Evolutionary conservation across 2,329 filamentous ascomycete genomes (phyloP).

Genomic region (Rhytidhysteron rufulum): DNA sequence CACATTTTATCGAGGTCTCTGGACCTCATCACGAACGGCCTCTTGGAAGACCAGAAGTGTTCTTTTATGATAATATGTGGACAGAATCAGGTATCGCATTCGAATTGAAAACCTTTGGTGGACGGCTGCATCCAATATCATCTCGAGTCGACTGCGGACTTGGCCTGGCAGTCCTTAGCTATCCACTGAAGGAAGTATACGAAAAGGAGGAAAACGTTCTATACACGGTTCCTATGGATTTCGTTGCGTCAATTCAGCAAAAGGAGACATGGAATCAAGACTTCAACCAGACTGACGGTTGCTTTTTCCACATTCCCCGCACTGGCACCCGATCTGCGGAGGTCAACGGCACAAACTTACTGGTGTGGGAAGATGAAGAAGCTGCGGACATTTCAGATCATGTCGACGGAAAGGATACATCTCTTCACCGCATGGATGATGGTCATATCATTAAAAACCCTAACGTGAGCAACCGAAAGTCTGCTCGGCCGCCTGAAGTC

Average conservation of each 20-base stretch:
- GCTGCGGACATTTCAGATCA: conserved; percentile 36
- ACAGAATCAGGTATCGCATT: conserved; percentile 38
- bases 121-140: conserved; percentile 35
- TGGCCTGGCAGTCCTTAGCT: conserved; percentile 33
- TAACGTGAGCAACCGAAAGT: conserved; percentile 28
- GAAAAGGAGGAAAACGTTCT: conserved; percentile 35
- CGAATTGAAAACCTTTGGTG: conserved; percentile 36
- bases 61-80: conserved; percentile 37
- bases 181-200: conserved; percentile 32
- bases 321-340: conserved; percentile 34
- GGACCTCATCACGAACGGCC: conserved; percentile 33
- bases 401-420: conserved; percentile 31
- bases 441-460: conserved; percentile 36
- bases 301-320: conserved; percentile 34
- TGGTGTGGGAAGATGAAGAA: conserved; percentile 39
- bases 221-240: conserved; percentile 38
- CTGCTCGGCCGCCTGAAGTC: conserved; percentile 19
- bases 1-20: conserved; percentile 38
- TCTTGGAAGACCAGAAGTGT: conserved; percentile 33
- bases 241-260: conserved; percentile 34
- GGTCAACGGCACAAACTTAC: conserved; percentile 35
- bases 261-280: conserved; percentile 36
- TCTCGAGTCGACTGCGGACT: conserved; percentile 36
- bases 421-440: conserved; percentile 34
- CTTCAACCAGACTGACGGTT: conserved; percentile 17